A percentile compares a stretch with the other conserved stretches of the same genome.
Evolutionary conservation across 495 filamentous ascomycete species (phyloP).

Genomic region (Clavariopsis aquatica): DNA sequence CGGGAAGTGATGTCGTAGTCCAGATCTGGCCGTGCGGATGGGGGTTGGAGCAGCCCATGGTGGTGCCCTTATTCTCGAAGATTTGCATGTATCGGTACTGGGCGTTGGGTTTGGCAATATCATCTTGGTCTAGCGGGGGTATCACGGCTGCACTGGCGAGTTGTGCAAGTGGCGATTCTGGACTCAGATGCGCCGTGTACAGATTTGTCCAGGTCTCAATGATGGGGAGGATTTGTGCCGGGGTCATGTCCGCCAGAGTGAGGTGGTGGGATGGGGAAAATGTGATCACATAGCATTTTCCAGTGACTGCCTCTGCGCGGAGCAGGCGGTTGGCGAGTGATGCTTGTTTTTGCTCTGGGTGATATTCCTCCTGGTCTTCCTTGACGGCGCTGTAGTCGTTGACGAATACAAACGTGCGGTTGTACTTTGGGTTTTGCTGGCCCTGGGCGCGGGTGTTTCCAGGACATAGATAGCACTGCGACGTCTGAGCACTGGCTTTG

Average conservation of each 20-base stretch:
- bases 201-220: constrained; percentile 86
- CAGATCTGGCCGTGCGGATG: constrained; percentile 97
- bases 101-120: constrained; percentile 59
- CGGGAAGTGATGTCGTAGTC: constrained; percentile 86
- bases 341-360: constrained; percentile 53
- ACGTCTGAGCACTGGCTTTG: constrained; percentile 10
- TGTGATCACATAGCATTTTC: constrained; percentile 96
- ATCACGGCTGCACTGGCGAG: constrained; percentile 51
- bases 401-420: constrained; percentile 87
- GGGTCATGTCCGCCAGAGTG: constrained; percentile 82
- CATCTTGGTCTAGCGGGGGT: constrained; percentile 52
- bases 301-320: constrained; percentile 80
- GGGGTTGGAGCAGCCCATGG: constrained; percentile 99
- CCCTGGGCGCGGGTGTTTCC: constrained; percentile 91
- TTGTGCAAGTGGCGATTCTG: constrained; percentile 64
- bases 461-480: constrained; percentile 90
- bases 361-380: constrained; percentile 78
- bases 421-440: constrained; percentile 82
- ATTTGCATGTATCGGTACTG: constrained; percentile 98
- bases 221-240: constrained; percentile 69
- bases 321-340: constrained; percentile 78
- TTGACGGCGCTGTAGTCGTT: constrained; percentile 98
- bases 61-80: constrained; percentile 96
- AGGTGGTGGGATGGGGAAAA: constrained; percentile 88
- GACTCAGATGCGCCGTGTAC: constrained; percentile 77